These are phyloP conservation scores for Prunus armeniaca DNA, from an alignment of 306 rosid species.

Conservation along the genomic window DNA sequence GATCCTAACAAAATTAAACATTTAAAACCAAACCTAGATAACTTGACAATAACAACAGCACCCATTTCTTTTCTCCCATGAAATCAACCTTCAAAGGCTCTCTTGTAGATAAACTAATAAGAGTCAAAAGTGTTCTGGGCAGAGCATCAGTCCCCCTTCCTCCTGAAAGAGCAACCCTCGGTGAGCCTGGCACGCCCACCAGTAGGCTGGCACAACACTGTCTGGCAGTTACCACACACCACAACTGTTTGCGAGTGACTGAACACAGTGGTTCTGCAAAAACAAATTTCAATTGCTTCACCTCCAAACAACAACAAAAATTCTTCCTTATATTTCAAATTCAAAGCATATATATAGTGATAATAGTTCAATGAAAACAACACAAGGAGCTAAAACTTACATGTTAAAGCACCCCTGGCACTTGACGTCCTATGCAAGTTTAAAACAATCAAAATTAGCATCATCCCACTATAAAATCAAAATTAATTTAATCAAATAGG, in stretches of 20 bases:
- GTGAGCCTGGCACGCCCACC: constrained; percentile 51
- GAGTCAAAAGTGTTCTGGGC: constrained; percentile 11
- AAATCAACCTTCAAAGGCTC: neutral
- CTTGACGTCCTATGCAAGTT: constrained; percentile 34
- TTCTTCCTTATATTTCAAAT: neutral
- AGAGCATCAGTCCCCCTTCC: constrained; percentile 37
- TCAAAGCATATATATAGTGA: neutral
- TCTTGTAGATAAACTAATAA: neutral
- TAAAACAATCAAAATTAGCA: neutral
- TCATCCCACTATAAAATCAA: neutral
- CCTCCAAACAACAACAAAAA: neutral
- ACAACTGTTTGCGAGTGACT: constrained; percentile 51
- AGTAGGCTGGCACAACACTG: constrained; percentile 50
- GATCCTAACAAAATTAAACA: constrained; percentile 9
- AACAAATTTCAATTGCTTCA: neutral
- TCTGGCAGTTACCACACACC: constrained; percentile 53
- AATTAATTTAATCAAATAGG: neutral
- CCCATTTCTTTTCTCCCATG: constrained; percentile 1
- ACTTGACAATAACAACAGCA: constrained; percentile 3
- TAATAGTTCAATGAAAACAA: neutral
- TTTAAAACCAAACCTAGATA: neutral
- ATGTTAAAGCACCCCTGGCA: constrained; percentile 53
- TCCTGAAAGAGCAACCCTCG: constrained; percentile 51
- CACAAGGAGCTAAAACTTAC: constrained; percentile 15
- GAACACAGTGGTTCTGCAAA: constrained; percentile 47